Evolutionary conservation across 768 basidiomycete genomes (phyloP).

Genomic region (Russula dissimulans): DNA sequence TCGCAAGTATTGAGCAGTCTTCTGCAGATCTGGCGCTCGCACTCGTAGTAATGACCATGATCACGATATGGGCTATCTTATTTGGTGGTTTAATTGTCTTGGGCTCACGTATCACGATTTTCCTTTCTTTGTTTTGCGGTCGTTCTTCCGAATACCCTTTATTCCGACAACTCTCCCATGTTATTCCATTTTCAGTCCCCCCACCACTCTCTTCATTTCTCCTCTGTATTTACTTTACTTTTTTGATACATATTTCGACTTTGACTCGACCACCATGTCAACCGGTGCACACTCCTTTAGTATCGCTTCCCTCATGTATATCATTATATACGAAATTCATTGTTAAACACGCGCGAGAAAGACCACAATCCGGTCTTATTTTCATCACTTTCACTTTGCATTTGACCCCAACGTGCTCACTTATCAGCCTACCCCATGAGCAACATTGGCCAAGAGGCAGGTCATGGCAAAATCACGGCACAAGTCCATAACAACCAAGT

Average conservation of each 20-base stretch:
- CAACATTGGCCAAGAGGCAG: slow-evolving; percentile 24
- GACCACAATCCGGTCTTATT: background rate
- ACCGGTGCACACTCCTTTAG: slow-evolving; percentile 6
- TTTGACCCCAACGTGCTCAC: background rate
- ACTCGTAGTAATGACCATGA: slow-evolving; percentile 3
- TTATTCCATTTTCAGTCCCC: background rate
- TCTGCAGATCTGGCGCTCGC: slow-evolving; percentile 1
- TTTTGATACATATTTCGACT: slow-evolving; percentile 1
- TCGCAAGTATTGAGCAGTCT: slow-evolving; percentile 46
- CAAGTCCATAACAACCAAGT: slow-evolving; percentile 44
- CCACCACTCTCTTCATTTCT: background rate
- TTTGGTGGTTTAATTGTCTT: slow-evolving; percentile 7
- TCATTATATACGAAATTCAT: slow-evolving; percentile 9
- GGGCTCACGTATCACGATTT: slow-evolving; percentile 2
- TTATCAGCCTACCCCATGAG: slow-evolving; percentile 4
- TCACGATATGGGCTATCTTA: slow-evolving; percentile 4
- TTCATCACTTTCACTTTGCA: too few species aligned
- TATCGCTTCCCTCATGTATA: slow-evolving; percentile 13
- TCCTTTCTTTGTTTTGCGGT: background rate
- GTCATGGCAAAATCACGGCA: slow-evolving; percentile 51
- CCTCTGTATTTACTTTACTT: background rate
- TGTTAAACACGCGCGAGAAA: background rate
- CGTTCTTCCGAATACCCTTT: background rate
- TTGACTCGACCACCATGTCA: slow-evolving; percentile 11
- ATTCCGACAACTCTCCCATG: background rate